Percentiles rank a stretch among this genome's conserved stretches.
Evolutionary conservation across 129 eudicot genomes (phyloP).

Genomic region (Daucus carota): DH1_v3.0 NC_030386.2:34925001-34925500

Average conservation of each 20-base stretch:
- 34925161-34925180: not conserved
- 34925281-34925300: not conserved
- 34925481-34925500: not conserved
- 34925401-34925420: too few species aligned
- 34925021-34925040: not conserved
- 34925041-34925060: not conserved
- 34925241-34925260: not conserved
- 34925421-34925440: not conserved
- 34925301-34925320: too few species aligned
- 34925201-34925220: not conserved
- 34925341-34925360: not conserved
- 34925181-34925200: not conserved
- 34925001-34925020: not conserved
- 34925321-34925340: not conserved
- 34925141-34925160: too few species aligned
- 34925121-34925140: not conserved
- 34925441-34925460: conserved; percentile 7
- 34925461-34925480: not conserved
- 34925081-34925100: too few species aligned
- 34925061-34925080: too few species aligned
- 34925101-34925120: too few species aligned
- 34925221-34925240: not conserved
- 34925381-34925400: conserved; percentile 1
- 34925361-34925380: not conserved
- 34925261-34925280: not conserved